Conservation (phyloP, 2,329 filamentous ascomycete species). For the Amauroascus verrucosus region DNA sequence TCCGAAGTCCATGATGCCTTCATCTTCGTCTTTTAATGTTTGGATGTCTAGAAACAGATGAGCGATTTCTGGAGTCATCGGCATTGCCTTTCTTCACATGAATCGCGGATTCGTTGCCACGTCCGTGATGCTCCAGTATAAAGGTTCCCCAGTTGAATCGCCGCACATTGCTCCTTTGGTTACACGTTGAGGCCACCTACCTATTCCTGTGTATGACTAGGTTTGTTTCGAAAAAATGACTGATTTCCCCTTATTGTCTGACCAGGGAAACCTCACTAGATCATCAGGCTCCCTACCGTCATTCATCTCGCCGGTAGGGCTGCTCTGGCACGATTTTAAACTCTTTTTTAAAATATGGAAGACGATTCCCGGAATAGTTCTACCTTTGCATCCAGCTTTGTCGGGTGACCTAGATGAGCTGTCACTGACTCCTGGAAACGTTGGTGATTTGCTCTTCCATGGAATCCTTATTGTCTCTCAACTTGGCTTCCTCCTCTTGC, state of each 20-base stretch:
- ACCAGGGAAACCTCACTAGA: slow-evolving; percentile 1
- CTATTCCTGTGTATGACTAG: background rate
- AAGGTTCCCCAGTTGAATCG: background rate
- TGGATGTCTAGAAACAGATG: too few relatives aligned
- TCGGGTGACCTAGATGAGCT: slow-evolving; percentile 8
- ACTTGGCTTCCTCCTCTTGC: background rate
- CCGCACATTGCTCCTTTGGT: background rate
- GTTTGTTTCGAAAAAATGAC: background rate
- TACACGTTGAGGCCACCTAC: background rate
- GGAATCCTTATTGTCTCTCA: slow-evolving; percentile 5
- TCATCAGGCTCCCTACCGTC: slow-evolving; percentile 1
- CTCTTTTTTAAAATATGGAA: background rate
- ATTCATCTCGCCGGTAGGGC: slow-evolving; percentile 1
- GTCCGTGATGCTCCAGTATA: background rate
- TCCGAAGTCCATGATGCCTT: too few relatives aligned
- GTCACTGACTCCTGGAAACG: background rate
- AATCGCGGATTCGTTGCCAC: background rate
- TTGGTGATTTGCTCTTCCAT: slow-evolving; percentile 6
- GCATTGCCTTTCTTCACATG: too few relatives aligned
- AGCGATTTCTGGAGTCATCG: too few relatives aligned
- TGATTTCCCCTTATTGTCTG: background rate
- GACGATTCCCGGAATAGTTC: slow-evolving; percentile 1
- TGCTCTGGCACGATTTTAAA: slow-evolving; percentile 3
- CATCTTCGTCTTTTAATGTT: too few relatives aligned
- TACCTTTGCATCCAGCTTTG: background rate